Evolutionary conservation across 768 basidiomycete species (phyloP).

Genomic region (Imleria badia): DNA sequence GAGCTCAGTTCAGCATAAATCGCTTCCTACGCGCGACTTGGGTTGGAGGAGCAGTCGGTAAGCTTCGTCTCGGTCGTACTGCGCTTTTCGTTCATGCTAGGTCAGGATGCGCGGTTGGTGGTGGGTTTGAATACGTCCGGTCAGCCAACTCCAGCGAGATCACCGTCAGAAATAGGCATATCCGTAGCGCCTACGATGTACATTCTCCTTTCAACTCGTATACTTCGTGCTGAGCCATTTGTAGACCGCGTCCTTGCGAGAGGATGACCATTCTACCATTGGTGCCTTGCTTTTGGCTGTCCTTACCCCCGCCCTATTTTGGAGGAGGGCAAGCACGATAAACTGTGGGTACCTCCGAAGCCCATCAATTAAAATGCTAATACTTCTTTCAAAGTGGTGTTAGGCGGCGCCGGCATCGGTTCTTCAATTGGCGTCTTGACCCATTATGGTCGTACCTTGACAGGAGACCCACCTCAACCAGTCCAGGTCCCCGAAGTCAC

Average conservation of each 20-base stretch:
- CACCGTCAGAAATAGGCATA: slow-evolving; percentile 47
- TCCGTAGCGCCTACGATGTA: slow-evolving; percentile 61
- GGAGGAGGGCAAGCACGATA: slow-evolving; percentile 62
- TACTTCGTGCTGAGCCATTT: slow-evolving; percentile 2
- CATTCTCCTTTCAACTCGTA: slow-evolving; percentile 7
- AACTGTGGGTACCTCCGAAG: slow-evolving; percentile 46
- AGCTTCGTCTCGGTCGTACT: background rate
- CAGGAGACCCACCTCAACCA: slow-evolving; percentile 52
- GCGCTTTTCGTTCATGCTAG: background rate
- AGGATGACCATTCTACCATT: slow-evolving; percentile 75
- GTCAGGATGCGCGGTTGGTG: slow-evolving; percentile 44
- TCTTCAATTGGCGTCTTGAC: slow-evolving; percentile 56
- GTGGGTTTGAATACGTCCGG: slow-evolving; percentile 59
- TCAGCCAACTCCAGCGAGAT: slow-evolving; percentile 53
- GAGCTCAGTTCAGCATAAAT: slow-evolving; percentile 56
- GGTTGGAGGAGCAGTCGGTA: slow-evolving; percentile 62
- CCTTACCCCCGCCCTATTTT: slow-evolving; percentile 67
- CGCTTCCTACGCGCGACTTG: slow-evolving; percentile 69
- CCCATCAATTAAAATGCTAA: background rate
- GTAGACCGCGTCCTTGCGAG: slow-evolving; percentile 57
- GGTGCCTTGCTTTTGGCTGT: slow-evolving; percentile 64
- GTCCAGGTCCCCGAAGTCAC: slow-evolving; percentile 36
- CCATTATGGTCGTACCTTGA: slow-evolving; percentile 53
- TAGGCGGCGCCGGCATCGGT: slow-evolving; percentile 72
- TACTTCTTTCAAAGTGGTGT: slow-evolving; percentile 47